phyloP scores from a whole-genome alignment of 2,329 filamentous ascomycete genomes.

The Cladosporium velox region DNA sequence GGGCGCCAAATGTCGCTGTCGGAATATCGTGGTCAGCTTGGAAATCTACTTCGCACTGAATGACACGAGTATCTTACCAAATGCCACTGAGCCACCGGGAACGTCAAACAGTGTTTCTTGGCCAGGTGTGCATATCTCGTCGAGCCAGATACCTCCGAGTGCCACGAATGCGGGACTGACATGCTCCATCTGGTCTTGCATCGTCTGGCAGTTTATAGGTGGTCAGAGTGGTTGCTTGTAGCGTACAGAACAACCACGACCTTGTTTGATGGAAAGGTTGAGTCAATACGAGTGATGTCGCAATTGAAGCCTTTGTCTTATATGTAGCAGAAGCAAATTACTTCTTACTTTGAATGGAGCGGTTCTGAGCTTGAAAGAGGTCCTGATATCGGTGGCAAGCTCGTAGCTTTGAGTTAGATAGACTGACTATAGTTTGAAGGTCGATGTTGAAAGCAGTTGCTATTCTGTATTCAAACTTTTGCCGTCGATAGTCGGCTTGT shows the following conservation, averaged over 20 bases:
- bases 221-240: background rate
- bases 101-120: constrained; percentile 24
- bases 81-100: constrained; percentile 32
- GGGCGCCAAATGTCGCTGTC: constrained; percentile 31
- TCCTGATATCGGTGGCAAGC: background rate
- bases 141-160: constrained; percentile 35
- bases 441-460: no score
- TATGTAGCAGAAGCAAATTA: background rate
- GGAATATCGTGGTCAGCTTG: constrained; percentile 6
- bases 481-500: background rate
- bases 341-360: background rate
- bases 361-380: background rate
- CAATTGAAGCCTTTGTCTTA: background rate
- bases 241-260: background rate
- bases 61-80: constrained; percentile 3
- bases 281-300: background rate
- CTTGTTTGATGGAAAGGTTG: background rate
- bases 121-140: constrained; percentile 30
- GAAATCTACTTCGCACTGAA: background rate
- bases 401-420: background rate
- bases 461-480: background rate
- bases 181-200: background rate
- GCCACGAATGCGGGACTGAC: constrained; percentile 21
- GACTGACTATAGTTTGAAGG: no score
- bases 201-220: background rate